Evolutionary conservation across 129 eudicot genomes (phyloP).

Genomic region (Lonicera japonica): DNA sequence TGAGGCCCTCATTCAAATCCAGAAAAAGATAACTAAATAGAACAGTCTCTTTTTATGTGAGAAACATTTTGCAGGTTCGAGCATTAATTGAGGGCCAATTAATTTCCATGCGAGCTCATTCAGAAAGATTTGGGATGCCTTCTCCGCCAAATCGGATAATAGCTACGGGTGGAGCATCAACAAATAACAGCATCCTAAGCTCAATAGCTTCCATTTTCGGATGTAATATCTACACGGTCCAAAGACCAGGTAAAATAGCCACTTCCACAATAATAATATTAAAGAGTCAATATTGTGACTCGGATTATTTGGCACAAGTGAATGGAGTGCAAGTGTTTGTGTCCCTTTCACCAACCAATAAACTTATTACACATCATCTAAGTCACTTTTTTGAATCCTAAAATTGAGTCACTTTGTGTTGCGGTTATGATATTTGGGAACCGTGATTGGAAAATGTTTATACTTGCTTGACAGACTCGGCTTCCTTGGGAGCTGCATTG

Average conservation of each 20-base stretch:
- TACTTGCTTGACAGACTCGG: slow-evolving; percentile 54
- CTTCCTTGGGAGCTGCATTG: slow-evolving; percentile 89
- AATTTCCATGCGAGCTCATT: slow-evolving; percentile 85
- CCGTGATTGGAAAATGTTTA: neutral
- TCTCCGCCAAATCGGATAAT: slow-evolving; percentile 79
- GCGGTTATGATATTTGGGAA: neutral
- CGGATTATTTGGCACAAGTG: no score
- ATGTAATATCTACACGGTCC: slow-evolving; percentile 67
- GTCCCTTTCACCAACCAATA: no score
- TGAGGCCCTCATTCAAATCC: neutral
- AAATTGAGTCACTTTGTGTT: neutral
- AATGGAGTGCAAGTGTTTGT: no score
- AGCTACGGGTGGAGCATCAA: slow-evolving; percentile 98
- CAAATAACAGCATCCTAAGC: slow-evolving; percentile 57
- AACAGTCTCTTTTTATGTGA: neutral
- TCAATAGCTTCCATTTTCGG: slow-evolving; percentile 76
- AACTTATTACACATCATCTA: no score
- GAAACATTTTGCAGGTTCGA: slow-evolving; percentile 46
- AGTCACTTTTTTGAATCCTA: no score
- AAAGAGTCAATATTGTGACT: no score
- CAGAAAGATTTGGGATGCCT: slow-evolving; percentile 91
- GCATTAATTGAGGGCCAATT: slow-evolving; percentile 87
- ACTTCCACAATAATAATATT: no score
- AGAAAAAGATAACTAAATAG: neutral
- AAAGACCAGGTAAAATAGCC: slow-evolving; percentile 55